Evolutionary conservation across 768 basidiomycete species (phyloP).

Genomic region (Pleurotus platypus): DNA sequence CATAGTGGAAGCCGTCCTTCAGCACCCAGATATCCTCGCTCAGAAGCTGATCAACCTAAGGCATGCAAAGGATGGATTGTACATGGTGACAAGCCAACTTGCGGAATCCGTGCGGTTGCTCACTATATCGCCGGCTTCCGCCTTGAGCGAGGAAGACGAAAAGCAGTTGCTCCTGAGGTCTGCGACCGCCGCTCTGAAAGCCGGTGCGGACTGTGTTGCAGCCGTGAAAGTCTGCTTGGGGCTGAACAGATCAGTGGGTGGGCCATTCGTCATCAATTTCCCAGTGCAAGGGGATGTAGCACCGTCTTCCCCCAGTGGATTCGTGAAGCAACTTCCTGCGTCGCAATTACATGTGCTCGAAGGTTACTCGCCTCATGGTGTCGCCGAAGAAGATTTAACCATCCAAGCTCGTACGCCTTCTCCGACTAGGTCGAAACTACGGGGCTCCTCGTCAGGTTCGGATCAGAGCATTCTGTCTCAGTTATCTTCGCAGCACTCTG

Average conservation of each 20-base stretch:
- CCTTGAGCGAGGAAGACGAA: constrained; percentile 76
- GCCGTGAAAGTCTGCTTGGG: constrained; percentile 77
- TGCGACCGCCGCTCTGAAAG: constrained; percentile 85
- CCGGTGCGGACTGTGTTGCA: constrained; percentile 84
- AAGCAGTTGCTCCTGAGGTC: constrained; percentile 73
- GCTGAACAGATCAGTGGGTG: constrained; percentile 51
- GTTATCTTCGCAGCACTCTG: constrained; percentile 40
- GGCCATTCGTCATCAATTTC: constrained; percentile 64
- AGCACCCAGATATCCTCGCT: constrained; percentile 65
- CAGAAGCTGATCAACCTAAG: constrained; percentile 64
- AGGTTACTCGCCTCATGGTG: constrained; percentile 30
- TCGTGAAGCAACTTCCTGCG: constrained; percentile 34
- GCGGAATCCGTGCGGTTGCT: constrained; percentile 85
- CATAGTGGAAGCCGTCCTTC: constrained; percentile 85
- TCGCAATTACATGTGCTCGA: constrained; percentile 32
- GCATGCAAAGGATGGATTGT: constrained; percentile 75
- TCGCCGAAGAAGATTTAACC: constrained; percentile 59
- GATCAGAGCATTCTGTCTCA: constrained; percentile 50
- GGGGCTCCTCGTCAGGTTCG: constrained; percentile 45
- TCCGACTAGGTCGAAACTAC: constrained; percentile 21
- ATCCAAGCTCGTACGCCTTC: constrained; percentile 45
- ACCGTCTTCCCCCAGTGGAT: constrained; percentile 42
- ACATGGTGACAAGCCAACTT: constrained; percentile 79
- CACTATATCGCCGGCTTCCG: constrained; percentile 44
- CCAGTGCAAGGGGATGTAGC: constrained; percentile 47